Conservation (phyloP, 2,329 filamentous ascomycete genomes). For the Pseudogymnoascus sp. region DNA sequence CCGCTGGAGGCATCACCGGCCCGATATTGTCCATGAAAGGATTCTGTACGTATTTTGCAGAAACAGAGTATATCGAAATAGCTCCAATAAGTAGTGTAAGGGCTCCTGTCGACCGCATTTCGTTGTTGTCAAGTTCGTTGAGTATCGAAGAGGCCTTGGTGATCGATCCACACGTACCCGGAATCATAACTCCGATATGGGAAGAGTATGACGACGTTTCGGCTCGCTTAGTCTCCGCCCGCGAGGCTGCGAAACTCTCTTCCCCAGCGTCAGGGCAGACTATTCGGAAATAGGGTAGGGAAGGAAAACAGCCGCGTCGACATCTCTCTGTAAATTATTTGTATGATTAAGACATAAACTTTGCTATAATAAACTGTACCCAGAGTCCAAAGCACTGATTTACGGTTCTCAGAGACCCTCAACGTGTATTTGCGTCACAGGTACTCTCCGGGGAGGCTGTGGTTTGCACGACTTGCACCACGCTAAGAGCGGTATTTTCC, state of each 20-base stretch:
- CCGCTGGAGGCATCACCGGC: slow-evolving; percentile 21
- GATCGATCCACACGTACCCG: not conserved
- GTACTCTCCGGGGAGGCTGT: not conserved
- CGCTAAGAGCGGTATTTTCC: slow-evolving; percentile 10
- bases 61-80: not conserved
- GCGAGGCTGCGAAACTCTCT: slow-evolving; percentile 9
- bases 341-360: not conserved
- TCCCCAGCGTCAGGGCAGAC: slow-evolving; percentile 5
- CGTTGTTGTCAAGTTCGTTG: not conserved
- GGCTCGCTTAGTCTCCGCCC: slow-evolving; percentile 7
- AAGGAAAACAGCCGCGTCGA: not conserved
- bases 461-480: slow-evolving; percentile 1
- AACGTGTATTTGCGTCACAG: not conserved
- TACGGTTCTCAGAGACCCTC: not conserved
- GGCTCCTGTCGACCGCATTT: slow-evolving; percentile 6
- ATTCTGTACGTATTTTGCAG: not conserved
- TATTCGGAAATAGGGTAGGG: not conserved
- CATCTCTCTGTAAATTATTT: not conserved
- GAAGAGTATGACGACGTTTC: slow-evolving; percentile 8
- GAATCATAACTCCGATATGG: not conserved
- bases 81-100: not conserved
- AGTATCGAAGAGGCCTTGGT: not conserved
- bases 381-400: not conserved
- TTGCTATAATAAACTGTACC: not conserved
- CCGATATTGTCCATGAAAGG: slow-evolving; percentile 21